Evolutionary conservation across 2,329 filamentous ascomycete genomes (phyloP).

Genomic region (Exophiala phaeomuriformis): DNA sequence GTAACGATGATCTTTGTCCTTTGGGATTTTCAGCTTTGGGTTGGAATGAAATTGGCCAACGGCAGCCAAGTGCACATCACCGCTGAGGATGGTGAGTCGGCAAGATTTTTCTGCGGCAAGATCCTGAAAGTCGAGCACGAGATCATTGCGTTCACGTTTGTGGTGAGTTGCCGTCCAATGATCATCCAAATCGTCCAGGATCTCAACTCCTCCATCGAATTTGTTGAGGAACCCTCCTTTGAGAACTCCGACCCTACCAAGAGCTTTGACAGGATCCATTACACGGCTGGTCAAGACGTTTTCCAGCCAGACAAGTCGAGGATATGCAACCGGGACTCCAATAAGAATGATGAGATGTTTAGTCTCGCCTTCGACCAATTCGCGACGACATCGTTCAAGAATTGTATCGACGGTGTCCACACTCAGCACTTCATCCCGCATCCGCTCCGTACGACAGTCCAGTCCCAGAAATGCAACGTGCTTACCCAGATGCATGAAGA

Average conservation of each 20-base stretch:
- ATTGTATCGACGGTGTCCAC: slow-evolving; percentile 78
- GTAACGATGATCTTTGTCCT: slow-evolving; percentile 88
- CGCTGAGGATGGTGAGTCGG: slow-evolving; percentile 82
- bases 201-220: slow-evolving; percentile 85
- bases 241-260: slow-evolving; percentile 73
- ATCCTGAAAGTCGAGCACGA: slow-evolving; percentile 87
- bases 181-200: slow-evolving; percentile 86
- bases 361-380: slow-evolving; percentile 74
- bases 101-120: slow-evolving; percentile 88
- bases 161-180: slow-evolving; percentile 97
- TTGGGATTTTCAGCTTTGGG: slow-evolving; percentile 69
- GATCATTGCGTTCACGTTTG: slow-evolving; percentile 77
- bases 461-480: slow-evolving; percentile 76
- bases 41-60: slow-evolving; percentile 94
- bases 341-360: slow-evolving; percentile 68
- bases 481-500: slow-evolving; percentile 77
- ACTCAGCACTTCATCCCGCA: slow-evolving; percentile 69
- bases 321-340: slow-evolving; percentile 76
- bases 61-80: slow-evolving; percentile 87
- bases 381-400: slow-evolving; percentile 74
- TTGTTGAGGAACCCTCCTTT: slow-evolving; percentile 69
- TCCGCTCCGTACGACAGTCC: slow-evolving; percentile 86
- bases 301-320: slow-evolving; percentile 61
- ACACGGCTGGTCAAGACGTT: slow-evolving; percentile 70
- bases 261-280: slow-evolving; percentile 82